phyloP scores from a whole-genome alignment of 495 filamentous ascomycete species.

The Tuber aestivum region DNA sequence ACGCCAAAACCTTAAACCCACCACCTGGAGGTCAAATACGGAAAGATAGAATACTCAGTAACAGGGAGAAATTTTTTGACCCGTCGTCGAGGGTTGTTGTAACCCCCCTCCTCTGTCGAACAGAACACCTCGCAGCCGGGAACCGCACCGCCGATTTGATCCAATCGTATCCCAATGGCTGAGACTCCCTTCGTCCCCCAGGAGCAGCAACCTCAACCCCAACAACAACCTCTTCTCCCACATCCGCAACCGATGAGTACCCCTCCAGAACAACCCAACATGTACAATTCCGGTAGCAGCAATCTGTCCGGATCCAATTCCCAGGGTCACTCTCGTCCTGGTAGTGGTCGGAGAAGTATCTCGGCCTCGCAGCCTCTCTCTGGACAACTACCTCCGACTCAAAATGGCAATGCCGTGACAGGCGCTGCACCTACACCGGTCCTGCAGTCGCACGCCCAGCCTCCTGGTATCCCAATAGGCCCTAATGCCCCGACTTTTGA shows the following conservation, averaged over 20 bases:
- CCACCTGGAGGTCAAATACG: background rate
- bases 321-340: conserved; percentile 36
- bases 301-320: conserved; percentile 34
- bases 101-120: background rate
- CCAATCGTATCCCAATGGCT: conserved; percentile 29
- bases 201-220: conserved; percentile 26
- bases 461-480: conserved; percentile 38
- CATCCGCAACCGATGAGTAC: conserved; percentile 31
- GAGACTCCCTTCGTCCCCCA: conserved; percentile 35
- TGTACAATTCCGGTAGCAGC: conserved; percentile 26
- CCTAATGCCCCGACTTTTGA: conserved; percentile 41
- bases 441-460: conserved; percentile 36
- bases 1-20: background rate
- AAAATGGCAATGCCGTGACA: conserved; percentile 30
- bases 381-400: conserved; percentile 28
- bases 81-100: background rate
- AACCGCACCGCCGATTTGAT: conserved; percentile 9
- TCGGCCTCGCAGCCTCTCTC: conserved; percentile 39
- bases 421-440: conserved; percentile 30
- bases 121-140: background rate
- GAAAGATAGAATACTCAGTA: background rate
- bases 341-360: conserved; percentile 33
- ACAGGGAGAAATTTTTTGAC: background rate
- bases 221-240: conserved; percentile 25
- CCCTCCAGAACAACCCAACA: conserved; percentile 33